Evolutionary conservation across 345 rosid genomes (phyloP), one percentile per base, ranked within the genome.

Genomic region (Capsella bursapastoris): DNA sequence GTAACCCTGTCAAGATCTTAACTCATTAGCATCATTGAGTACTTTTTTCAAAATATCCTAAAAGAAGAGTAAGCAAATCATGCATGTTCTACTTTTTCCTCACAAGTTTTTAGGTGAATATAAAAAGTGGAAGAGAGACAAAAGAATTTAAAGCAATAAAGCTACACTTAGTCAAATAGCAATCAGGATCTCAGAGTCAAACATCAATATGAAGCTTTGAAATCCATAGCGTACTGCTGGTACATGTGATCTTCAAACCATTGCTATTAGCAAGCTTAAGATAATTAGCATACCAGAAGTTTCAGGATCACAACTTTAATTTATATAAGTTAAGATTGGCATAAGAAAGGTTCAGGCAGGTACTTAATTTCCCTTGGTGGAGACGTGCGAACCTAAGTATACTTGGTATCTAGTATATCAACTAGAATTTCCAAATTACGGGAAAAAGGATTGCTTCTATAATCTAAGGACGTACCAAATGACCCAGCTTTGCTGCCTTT

Each of bases 401-500:
- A 64, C 47, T 22, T 45, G 56, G 64, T 73, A 11, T 65, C 57
- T 34, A 64, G 4, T 59, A 29, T 58, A 32, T 68, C 12, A 66
- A 16, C 45, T 49, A 51, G 27, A 40, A 28, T 18, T 57, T 48
- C 27, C 13, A 41, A 22, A 60, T 22, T 6, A 31, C 12, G 29
- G 14, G 10, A 12, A 67, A 66, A 68, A 61, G 15, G 9, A 48
- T 43, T 35, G 45, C 65, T 53, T 81, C 73, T 68, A 48, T 65
- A 22, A 58, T 74, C 71, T 79, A 78, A 65, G 43, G 7, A 82
- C 92, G 51, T 87, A 89, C 97, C 95, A 80, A 78, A 77, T 83
- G 84, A 77, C 75, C 83, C 74, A 82, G 82, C 79, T 83, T 95
- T 58, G 91, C 75, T 57, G 83, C 83, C 85, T 85, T 83, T 65